These are phyloP conservation scores for Trichosanthes truncata DNA, from an alignment of 306 rosid genomes.

Conservation along the genomic window DNA sequence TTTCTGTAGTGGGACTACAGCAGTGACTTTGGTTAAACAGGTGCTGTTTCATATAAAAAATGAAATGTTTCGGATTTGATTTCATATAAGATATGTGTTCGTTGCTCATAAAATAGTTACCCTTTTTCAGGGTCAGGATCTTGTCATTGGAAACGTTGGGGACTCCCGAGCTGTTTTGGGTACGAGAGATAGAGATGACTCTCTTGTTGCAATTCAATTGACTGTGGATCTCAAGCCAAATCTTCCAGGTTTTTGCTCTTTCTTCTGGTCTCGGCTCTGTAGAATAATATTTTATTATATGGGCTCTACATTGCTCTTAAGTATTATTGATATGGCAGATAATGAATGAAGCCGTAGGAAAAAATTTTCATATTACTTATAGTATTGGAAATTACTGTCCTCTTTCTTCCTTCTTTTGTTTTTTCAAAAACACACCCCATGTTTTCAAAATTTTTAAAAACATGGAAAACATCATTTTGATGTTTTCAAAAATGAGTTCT, in stretches of 20 bases:
- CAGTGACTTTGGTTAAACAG: conserved; percentile 89
- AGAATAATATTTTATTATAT: not conserved
- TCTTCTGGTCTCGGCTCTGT: not conserved
- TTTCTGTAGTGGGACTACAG: conserved; percentile 97
- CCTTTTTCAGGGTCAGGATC: conserved; percentile 62
- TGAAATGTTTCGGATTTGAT: not conserved
- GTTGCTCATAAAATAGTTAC: conserved; percentile 16
- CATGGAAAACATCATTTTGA: not conserved
- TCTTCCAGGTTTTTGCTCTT: conserved; percentile 70
- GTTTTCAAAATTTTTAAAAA: not conserved
- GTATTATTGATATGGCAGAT: not conserved
- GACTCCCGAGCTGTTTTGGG: conserved; percentile 95
- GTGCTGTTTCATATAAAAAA: conserved; percentile 21
- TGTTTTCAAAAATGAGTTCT: not conserved
- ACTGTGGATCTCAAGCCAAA: conserved; percentile 98
- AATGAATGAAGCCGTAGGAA: not conserved
- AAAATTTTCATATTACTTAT: not conserved
- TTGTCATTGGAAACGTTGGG: conserved; percentile 82
- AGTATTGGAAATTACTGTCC: not conserved
- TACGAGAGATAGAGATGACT: conserved; percentile 58
- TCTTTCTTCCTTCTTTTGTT: not conserved
- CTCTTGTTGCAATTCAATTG: conserved; percentile 72
- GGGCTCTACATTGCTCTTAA: not conserved
- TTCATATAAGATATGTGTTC: conserved; percentile 10
- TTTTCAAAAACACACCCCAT: not conserved